Conservation (phyloP, 2,329 filamentous ascomycete species). For the Rutstroemia sp. region DNA sequence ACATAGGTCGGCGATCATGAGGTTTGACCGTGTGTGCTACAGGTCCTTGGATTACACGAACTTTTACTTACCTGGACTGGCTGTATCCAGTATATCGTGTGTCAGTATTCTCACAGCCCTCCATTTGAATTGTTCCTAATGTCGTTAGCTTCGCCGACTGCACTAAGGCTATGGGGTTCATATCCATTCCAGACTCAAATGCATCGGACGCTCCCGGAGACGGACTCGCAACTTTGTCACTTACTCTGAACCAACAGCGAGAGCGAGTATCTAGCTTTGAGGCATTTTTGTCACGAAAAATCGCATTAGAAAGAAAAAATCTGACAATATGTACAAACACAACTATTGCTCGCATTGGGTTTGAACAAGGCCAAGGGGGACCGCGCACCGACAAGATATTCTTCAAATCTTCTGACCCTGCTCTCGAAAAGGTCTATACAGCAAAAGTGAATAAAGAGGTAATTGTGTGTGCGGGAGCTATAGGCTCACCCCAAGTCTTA, state of each 20-base stretch:
- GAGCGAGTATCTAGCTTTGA: constrained; percentile 8
- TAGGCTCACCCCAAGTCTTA: constrained; percentile 9
- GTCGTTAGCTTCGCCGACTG: neutral
- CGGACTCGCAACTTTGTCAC: constrained; percentile 6
- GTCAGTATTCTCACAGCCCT: neutral
- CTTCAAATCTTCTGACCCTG: neutral
- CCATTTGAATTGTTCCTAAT: neutral
- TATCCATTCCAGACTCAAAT: constrained; percentile 1
- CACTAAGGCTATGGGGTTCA: neutral
- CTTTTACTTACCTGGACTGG: neutral
- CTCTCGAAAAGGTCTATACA: neutral
- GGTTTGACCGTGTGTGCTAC: neutral
- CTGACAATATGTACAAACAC: constrained; percentile 7
- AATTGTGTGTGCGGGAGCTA: constrained; percentile 4
- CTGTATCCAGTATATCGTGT: neutral
- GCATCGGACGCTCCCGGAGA: constrained; percentile 7
- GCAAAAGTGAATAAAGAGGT: constrained; percentile 9
- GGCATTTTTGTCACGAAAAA: constrained; percentile 7
- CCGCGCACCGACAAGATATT: neutral
- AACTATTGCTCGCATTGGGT: constrained; percentile 2
- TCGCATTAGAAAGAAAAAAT: constrained; percentile 8
- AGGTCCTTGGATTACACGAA: constrained; percentile 4
- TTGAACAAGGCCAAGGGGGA: neutral
- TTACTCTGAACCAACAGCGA: neutral
- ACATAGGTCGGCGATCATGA: neutral